A percentile compares a stretch with the other conserved stretches of the same genome.
phyloP scores from a whole-genome alignment of 2,329 filamentous ascomycete genomes.

The Fusarium sp. region DNA sequence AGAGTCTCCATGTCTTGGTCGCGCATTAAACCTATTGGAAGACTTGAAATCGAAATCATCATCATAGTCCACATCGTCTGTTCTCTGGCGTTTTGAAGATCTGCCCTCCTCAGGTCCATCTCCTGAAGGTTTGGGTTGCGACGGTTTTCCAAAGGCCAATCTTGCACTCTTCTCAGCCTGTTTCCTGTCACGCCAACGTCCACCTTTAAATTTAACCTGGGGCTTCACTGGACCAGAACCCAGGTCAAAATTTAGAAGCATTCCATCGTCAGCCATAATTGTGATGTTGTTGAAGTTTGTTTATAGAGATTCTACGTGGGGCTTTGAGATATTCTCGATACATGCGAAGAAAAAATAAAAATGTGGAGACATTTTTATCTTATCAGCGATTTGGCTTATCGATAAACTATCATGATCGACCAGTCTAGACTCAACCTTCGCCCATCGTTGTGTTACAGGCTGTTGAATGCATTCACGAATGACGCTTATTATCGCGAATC shows the following conservation, averaged over 20 bases:
- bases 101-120: constrained; percentile 51
- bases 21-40: constrained; percentile 20
- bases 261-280: constrained; percentile 91
- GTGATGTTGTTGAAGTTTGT: constrained; percentile 30
- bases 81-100: constrained; percentile 62
- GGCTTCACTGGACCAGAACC: constrained; percentile 74
- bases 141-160: constrained; percentile 40
- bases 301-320: constrained; percentile 43
- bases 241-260: constrained; percentile 93
- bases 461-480: neutral
- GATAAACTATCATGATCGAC: constrained; percentile 36
- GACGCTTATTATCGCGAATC: constrained; percentile 18
- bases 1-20: constrained; percentile 27
- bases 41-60: constrained; percentile 37
- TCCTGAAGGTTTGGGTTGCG: constrained; percentile 39
- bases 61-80: constrained; percentile 34
- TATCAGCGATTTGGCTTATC: constrained; percentile 28
- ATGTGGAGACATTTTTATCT: constrained; percentile 27
- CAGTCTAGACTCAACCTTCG: constrained; percentile 16
- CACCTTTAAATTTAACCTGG: constrained; percentile 81
- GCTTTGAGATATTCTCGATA: constrained; percentile 29
- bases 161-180: constrained; percentile 67
- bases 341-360: constrained; percentile 37
- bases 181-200: constrained; percentile 91
- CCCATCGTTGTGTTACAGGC: neutral